Conservation (phyloP, 345 rosid species). For the Arabidopsis suecica region DNA sequence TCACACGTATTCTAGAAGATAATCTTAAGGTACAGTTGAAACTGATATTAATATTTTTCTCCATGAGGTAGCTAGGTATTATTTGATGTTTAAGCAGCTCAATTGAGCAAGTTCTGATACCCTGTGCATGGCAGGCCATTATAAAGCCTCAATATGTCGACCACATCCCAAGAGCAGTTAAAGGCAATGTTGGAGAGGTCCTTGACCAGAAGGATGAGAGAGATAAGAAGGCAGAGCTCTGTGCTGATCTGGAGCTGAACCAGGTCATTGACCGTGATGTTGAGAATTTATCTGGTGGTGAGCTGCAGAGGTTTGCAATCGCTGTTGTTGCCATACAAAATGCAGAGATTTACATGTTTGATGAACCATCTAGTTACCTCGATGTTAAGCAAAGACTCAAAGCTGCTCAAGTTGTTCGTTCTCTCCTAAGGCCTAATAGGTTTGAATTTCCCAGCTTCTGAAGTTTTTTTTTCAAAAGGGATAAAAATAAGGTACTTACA, state of each 20-base stretch:
- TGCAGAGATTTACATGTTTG: constrained; percentile 99
- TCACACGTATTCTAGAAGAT: constrained; percentile 95
- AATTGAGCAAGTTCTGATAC: constrained; percentile 2
- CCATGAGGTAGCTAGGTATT: constrained; percentile 18
- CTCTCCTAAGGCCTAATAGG: constrained; percentile 91
- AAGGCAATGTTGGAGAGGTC: constrained; percentile 92
- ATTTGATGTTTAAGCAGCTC: constrained; percentile 1
- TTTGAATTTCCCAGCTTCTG: constrained; percentile 40
- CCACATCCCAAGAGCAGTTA: constrained; percentile 95
- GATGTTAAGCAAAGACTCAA: constrained; percentile 99
- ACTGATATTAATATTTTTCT: neutral
- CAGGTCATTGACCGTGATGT: constrained; percentile 94
- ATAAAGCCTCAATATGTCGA: constrained; percentile 99
- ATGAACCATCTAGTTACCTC: constrained; percentile 98
- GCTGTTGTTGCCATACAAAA: constrained; percentile 94
- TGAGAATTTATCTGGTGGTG: constrained; percentile 96
- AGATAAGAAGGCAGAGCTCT: constrained; percentile 71
- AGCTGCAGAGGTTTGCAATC: constrained; percentile 96
- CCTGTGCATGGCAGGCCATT: constrained; percentile 62
- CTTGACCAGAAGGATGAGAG: constrained; percentile 96
- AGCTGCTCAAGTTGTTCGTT: constrained; percentile 94
- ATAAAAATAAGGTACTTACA: neutral
- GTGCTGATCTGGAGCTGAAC: constrained; percentile 84
- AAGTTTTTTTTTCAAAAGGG: neutral
- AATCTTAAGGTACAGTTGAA: constrained; percentile 70